A percentile compares a stretch with the other conserved stretches of the same genome.
Conservation (phyloP, 306 rosid species). For the Prunus armeniaca region DNA sequence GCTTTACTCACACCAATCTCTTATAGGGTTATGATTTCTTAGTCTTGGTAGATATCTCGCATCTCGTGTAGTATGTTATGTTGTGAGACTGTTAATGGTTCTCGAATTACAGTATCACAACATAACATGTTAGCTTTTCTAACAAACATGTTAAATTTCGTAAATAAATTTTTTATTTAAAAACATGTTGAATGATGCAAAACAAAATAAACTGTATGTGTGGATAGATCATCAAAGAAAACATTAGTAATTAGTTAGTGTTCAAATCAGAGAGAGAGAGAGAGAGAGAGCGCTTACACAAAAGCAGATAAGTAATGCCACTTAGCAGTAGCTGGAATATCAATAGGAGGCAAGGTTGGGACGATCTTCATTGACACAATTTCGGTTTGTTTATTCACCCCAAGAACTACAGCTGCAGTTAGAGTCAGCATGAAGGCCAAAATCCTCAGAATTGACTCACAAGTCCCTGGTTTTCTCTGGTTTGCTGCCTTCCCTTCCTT, state of each 20-base stretch:
- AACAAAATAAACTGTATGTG: too few relatives aligned
- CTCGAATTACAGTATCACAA: not conserved
- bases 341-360: slow-evolving; percentile 44
- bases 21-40: not conserved
- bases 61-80: too few relatives aligned
- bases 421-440: slow-evolving; percentile 45
- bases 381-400: slow-evolving; percentile 46
- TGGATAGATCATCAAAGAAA: too few relatives aligned
- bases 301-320: slow-evolving; percentile 67
- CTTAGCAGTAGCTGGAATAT: slow-evolving; percentile 55
- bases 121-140: not conserved
- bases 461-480: not conserved
- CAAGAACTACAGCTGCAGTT: slow-evolving; percentile 52
- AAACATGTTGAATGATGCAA: not conserved
- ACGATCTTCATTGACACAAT: slow-evolving; percentile 26
- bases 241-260: not conserved
- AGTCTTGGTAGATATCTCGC: not conserved
- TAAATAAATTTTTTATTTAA: too few relatives aligned
- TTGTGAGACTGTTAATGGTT: not conserved
- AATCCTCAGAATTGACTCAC: slow-evolving; percentile 51
- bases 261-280: not conserved
- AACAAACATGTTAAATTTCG: not conserved
- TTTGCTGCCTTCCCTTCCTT: slow-evolving; percentile 19
- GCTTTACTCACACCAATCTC: not conserved
- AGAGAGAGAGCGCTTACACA: slow-evolving; percentile 41